phyloP scores from a whole-genome alignment of 2,329 filamentous ascomycete species.

The Chaetothyriales sp. region DNA sequence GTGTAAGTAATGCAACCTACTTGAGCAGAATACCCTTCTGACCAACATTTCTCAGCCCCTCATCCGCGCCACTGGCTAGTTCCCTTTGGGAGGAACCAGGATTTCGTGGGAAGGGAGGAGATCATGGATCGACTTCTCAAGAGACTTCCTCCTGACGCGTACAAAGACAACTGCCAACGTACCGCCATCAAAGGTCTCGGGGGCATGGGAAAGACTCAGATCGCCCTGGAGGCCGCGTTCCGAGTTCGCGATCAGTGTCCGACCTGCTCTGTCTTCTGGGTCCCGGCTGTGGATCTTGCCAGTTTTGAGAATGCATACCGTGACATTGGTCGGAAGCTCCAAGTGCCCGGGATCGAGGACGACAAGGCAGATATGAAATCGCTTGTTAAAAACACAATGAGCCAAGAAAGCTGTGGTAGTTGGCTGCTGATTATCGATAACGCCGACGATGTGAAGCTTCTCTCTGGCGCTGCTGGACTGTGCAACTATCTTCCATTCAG shows the following conservation, averaged over 20 bases:
- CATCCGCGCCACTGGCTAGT: not conserved
- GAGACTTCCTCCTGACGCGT: not conserved
- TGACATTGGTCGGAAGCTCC: slow-evolving; percentile 2
- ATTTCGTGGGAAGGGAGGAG: slow-evolving; percentile 6
- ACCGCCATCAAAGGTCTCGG: slow-evolving; percentile 14
- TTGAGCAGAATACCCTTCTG: no score
- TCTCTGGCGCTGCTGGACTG: slow-evolving; percentile 1
- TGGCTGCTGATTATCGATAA: slow-evolving; percentile 17
- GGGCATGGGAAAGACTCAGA: slow-evolving; percentile 19
- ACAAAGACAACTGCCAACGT: not conserved
- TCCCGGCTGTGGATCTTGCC: not conserved
- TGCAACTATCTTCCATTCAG: slow-evolving; percentile 6
- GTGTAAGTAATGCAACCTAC: not conserved
- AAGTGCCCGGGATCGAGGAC: slow-evolving; percentile 3
- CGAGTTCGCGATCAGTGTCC: not conserved
- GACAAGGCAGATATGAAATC: slow-evolving; percentile 5
- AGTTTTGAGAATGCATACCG: slow-evolving; percentile 7
- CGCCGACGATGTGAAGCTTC: slow-evolving; percentile 2
- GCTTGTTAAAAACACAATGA: slow-evolving; percentile 2
- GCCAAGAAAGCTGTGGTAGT: slow-evolving; percentile 1
- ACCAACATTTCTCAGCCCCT: no score
- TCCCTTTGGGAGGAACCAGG: not conserved
- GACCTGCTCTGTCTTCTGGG: slow-evolving; percentile 8
- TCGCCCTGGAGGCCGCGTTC: slow-evolving; percentile 17
- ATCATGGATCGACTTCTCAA: slow-evolving; percentile 2